These are phyloP conservation scores for Globisporangium orthogonon DNA, from an alignment of 352 stramenopile species.

Conservation along the genomic window DNA sequence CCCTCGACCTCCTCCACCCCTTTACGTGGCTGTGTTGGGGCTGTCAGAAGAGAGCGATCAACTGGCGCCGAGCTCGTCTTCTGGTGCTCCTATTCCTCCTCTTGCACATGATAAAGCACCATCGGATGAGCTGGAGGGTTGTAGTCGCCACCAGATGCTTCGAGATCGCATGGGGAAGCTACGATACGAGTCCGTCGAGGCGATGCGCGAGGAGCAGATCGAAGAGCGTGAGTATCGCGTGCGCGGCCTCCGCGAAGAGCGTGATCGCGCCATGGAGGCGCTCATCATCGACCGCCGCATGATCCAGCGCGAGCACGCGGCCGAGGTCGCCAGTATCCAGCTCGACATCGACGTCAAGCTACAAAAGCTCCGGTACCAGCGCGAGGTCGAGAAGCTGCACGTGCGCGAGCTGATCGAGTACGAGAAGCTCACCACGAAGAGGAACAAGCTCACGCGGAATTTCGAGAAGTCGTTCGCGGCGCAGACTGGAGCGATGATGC, in stretches of 20 bases:
- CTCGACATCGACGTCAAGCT: slow-evolving; percentile 68
- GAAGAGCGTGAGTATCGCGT: slow-evolving; percentile 40
- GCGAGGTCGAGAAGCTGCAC: slow-evolving; percentile 38
- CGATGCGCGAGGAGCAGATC: slow-evolving; percentile 31
- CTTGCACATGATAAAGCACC: not conserved
- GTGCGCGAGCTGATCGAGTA: slow-evolving; percentile 35
- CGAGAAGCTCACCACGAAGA: slow-evolving; percentile 33
- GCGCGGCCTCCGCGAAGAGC: slow-evolving; percentile 54
- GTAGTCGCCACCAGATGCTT: slow-evolving; percentile 53
- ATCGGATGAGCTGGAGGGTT: slow-evolving; percentile 8
- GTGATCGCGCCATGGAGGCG: slow-evolving; percentile 53
- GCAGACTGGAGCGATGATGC: slow-evolving; percentile 64
- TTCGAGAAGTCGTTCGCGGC: slow-evolving; percentile 51
- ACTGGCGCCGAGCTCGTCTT: not conserved
- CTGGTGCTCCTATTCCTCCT: not conserved
- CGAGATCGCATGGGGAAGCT: slow-evolving; percentile 37
- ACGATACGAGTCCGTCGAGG: slow-evolving; percentile 24
- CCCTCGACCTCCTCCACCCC: slow-evolving; percentile 4
- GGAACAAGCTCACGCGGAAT: slow-evolving; percentile 34
- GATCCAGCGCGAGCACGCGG: slow-evolving; percentile 52
- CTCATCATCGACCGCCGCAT: slow-evolving; percentile 64
- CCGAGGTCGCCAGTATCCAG: slow-evolving; percentile 45
- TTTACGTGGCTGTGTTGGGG: slow-evolving; percentile 2
- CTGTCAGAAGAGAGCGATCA: not conserved
- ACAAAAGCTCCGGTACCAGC: slow-evolving; percentile 54